Conservation (phyloP, 805 yeast species). For the Spathaspora gorwiae region DNA sequence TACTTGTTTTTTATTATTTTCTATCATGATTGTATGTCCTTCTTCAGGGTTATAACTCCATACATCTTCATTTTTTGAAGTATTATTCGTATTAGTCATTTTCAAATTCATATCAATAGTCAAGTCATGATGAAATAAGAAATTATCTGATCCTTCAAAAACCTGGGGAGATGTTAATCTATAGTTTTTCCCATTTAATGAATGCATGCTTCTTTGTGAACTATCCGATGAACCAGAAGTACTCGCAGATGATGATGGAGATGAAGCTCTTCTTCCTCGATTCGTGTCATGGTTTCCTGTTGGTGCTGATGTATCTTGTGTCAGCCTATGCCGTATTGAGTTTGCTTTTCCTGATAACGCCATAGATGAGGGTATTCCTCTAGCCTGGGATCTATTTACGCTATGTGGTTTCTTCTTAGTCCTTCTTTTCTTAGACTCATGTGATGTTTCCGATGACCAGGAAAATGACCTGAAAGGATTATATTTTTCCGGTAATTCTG, state of each 20-base stretch:
- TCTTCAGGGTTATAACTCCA: constrained; percentile 8
- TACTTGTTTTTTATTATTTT: constrained; percentile 1
- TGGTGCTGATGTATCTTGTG: not conserved
- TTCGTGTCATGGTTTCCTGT: not conserved
- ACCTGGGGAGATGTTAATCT: not conserved
- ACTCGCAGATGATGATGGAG: not conserved
- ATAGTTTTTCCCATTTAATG: not conserved
- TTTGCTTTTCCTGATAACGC: not conserved
- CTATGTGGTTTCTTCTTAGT: not conserved
- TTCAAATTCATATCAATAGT: constrained; percentile 2
- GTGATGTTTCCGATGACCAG: not conserved
- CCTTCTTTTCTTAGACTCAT: not conserved
- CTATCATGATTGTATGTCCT: constrained; percentile 3
- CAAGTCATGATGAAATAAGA: constrained; percentile 2
- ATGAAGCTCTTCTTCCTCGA: not conserved
- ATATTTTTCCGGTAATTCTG: not conserved
- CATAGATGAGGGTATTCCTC: constrained; percentile 1
- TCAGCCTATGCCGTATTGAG: not conserved
- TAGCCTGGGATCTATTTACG: not conserved
- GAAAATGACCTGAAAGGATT: not conserved
- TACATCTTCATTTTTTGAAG: not conserved
- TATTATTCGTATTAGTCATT: not conserved
- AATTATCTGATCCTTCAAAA: not conserved
- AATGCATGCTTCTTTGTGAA: not conserved
- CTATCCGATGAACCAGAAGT: not conserved